These are phyloP conservation scores for Boletus tylopilopsis DNA, from an alignment of 768 basidiomycete genomes.

Conservation along the genomic window DNA sequence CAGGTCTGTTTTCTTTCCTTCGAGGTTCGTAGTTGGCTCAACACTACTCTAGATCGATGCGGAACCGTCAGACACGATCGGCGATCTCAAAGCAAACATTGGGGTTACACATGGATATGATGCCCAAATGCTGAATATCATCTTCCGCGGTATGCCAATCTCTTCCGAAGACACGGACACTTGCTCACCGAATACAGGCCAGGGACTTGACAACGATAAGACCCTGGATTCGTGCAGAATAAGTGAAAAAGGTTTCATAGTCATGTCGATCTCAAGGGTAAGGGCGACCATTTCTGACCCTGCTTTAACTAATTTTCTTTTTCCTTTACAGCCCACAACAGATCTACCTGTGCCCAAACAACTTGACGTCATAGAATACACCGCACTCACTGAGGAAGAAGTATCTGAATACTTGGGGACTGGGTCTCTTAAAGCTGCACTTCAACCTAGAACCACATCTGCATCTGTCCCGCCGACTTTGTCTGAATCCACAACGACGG, in stretches of 20 bases:
- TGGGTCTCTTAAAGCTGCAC: too few relatives aligned
- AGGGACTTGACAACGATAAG: neutral
- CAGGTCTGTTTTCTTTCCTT: neutral
- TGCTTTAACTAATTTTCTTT: neutral
- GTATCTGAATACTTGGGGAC: neutral
- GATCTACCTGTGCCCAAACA: neutral
- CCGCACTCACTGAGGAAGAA: neutral
- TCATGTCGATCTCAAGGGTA: neutral
- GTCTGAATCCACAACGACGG: too few relatives aligned
- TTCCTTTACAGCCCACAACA: neutral
- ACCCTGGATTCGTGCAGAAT: constrained; percentile 4
- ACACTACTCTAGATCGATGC: neutral
- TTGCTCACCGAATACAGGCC: neutral
- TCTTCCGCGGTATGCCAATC: neutral
- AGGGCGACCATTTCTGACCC: too few relatives aligned
- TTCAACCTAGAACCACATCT: too few relatives aligned
- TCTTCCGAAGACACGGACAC: neutral
- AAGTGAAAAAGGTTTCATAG: neutral
- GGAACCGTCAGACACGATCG: constrained; percentile 5
- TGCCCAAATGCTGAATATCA: neutral
- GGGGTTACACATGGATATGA: neutral
- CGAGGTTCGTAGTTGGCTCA: neutral
- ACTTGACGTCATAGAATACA: neutral
- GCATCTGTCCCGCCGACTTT: too few relatives aligned
- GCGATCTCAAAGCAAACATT: constrained; percentile 4